Evolutionary conservation across 2,329 filamentous ascomycete genomes (phyloP), one percentile per base, ranked within the genome.

Genomic region (Venturia aucupariae): DNA sequence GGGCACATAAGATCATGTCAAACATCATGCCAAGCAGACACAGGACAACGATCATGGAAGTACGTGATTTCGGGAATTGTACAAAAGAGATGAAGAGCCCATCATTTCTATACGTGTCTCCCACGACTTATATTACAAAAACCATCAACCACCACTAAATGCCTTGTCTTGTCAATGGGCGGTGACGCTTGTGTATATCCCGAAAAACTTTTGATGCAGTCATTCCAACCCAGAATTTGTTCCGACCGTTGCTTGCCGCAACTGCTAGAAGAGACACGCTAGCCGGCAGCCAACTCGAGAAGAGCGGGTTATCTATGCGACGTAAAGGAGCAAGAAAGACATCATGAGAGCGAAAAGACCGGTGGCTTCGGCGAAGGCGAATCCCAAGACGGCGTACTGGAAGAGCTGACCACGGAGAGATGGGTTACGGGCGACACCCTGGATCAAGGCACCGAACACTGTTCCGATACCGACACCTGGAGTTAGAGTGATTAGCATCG

Each of bases 391-490:
- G 86, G 90, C 90, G 83, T 94, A 93, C 73, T 89, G 90, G 89
- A 94, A 96, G 77, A 96, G 90, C 76, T 95, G 91, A 79, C 90
- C 90, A 83, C 90, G 89, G 83, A 95, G 90, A 77, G 89, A 89
- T 76, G 90, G 90, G 90, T 96, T 96, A 84, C 90, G 90, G 84
- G 90, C 90, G 79, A 94, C 90, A 82, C 87, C 87, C 81, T 90
- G 87, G 77, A 95, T 85, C 78, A 95, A 90, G 75, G 90, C 87
- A 77, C 89, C 90, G 86, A 95, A 95, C 78, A 95, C 90, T 77
- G 93, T 95, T 90, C 90, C 90, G 80, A 94, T 90, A 91, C 90
- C 89, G 77, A 94, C 90, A 91, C 90, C 89, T 77, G 90, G 89
- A 88, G 5, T 8, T 22, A 8, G 6, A 35, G 30, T 27, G 35